These are phyloP conservation scores for Fistulina hepatica DNA, from an alignment of 1,284 basidiomycete species.

Conservation along the genomic window DNA sequence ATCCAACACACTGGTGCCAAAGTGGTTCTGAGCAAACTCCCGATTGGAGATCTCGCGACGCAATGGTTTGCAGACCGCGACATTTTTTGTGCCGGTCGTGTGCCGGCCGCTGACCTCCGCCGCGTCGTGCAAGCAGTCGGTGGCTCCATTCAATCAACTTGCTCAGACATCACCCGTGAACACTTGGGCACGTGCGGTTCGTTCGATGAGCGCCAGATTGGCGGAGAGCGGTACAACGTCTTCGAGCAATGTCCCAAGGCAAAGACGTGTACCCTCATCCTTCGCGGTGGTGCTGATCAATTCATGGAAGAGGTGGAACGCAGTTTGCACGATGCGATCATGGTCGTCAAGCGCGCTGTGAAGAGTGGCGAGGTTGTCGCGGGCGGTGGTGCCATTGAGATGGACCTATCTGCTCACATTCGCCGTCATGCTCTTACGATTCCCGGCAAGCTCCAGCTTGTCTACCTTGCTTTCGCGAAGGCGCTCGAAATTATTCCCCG, in stretches of 20 bases:
- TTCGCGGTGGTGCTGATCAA: slow-evolving; percentile 96
- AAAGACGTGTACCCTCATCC: slow-evolving; percentile 95
- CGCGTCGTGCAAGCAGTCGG: slow-evolving; percentile 95
- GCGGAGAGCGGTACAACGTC: slow-evolving; percentile 94
- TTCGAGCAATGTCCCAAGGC: slow-evolving; percentile 91
- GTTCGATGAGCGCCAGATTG: slow-evolving; percentile 95
- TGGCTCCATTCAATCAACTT: slow-evolving; percentile 91
- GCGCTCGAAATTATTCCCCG: slow-evolving; percentile 96
- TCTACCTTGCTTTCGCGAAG: slow-evolving; percentile 94
- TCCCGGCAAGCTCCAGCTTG: slow-evolving; percentile 92
- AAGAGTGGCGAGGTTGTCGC: slow-evolving; percentile 95
- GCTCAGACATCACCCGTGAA: slow-evolving; percentile 82
- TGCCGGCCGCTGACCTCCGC: slow-evolving; percentile 83
- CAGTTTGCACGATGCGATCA: slow-evolving; percentile 96
- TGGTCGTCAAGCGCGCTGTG: slow-evolving; percentile 98
- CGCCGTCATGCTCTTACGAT: slow-evolving; percentile 87
- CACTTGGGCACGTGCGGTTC: slow-evolving; percentile 87
- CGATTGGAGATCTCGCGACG: slow-evolving; percentile 97
- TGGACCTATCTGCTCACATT: slow-evolving; percentile 93
- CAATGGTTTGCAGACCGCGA: slow-evolving; percentile 99
- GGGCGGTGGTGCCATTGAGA: slow-evolving; percentile 97
- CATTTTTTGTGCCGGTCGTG: slow-evolving; percentile 98
- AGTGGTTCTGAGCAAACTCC: slow-evolving; percentile 95
- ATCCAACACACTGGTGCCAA: slow-evolving; percentile 96
- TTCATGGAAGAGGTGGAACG: slow-evolving; percentile 98